Evolutionary conservation across 73 alveolate genomes (phyloP).

Genomic region (Symbiodinium natans): DNA sequence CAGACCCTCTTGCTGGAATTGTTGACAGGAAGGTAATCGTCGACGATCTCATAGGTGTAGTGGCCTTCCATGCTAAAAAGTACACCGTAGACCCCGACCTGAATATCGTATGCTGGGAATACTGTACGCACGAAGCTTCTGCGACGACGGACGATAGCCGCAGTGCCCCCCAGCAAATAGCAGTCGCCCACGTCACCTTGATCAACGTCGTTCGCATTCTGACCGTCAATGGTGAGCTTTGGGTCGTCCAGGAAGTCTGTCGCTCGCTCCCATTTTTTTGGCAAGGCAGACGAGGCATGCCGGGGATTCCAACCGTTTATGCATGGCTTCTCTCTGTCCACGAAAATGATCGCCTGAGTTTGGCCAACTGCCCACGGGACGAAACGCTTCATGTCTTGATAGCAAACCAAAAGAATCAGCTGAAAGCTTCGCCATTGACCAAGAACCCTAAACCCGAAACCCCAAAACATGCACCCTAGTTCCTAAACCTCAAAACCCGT

Average conservation of each 20-base stretch:
- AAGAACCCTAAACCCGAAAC: neutral
- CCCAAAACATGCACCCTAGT: neutral
- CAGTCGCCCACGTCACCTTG: constrained; percentile 57
- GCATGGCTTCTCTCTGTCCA: neutral
- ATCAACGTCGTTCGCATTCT: neutral
- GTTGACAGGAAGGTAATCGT: neutral
- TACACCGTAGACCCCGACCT: constrained; percentile 77
- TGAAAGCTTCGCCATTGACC: neutral
- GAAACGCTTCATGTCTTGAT: neutral
- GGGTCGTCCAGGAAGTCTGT: neutral
- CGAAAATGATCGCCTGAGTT: neutral
- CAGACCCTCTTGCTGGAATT: neutral
- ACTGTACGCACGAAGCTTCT: constrained; percentile 50
- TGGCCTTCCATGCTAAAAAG: constrained; percentile 55
- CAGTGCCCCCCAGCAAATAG: constrained; percentile 9
- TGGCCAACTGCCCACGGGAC: neutral
- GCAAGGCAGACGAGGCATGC: neutral
- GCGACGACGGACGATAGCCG: constrained; percentile 30
- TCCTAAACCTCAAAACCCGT: neutral
- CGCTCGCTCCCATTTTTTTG: neutral
- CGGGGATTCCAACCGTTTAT: neutral
- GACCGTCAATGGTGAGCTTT: neutral
- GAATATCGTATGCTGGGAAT: constrained; percentile 28
- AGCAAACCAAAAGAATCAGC: neutral
- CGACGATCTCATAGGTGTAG: constrained; percentile 41